Evolutionary conservation across 768 basidiomycete genomes (phyloP).

Genomic region (Trametes meyenii): DNA sequence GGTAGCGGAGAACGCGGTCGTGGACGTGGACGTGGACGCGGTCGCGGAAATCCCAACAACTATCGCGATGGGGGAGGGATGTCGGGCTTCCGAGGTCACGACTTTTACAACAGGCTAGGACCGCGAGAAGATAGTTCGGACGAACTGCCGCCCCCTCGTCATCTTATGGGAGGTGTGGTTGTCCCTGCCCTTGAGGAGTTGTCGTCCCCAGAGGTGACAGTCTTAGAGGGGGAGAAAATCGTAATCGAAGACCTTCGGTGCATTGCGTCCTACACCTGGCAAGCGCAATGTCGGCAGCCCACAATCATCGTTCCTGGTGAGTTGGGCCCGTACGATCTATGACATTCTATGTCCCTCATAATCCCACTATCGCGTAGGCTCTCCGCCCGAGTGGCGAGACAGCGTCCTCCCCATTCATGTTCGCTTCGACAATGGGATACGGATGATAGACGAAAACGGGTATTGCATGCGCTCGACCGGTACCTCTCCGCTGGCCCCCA

Average conservation of each 20-base stretch:
- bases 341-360: background rate
- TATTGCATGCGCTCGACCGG: constrained; percentile 38
- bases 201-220: background rate
- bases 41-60: no score
- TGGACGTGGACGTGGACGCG: no score
- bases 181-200: constrained; percentile 10
- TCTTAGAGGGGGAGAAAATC: background rate
- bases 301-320: constrained; percentile 57
- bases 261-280: constrained; percentile 59
- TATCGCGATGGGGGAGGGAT: no score
- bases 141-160: constrained; percentile 18
- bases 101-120: no score
- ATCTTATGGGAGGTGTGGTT: constrained; percentile 14
- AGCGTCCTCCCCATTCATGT: constrained; percentile 51
- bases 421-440: constrained; percentile 51
- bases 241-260: constrained; percentile 38
- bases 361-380: constrained; percentile 41
- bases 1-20: no score
- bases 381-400: constrained; percentile 59
- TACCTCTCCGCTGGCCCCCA: constrained; percentile 47
- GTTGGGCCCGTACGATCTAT: constrained; percentile 1
- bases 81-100: no score
- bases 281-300: constrained; percentile 37
- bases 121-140: background rate
- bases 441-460: constrained; percentile 62